Base-by-base conservation (phyloP, 306 rosid genomes). In the Corylus americana region DNA sequence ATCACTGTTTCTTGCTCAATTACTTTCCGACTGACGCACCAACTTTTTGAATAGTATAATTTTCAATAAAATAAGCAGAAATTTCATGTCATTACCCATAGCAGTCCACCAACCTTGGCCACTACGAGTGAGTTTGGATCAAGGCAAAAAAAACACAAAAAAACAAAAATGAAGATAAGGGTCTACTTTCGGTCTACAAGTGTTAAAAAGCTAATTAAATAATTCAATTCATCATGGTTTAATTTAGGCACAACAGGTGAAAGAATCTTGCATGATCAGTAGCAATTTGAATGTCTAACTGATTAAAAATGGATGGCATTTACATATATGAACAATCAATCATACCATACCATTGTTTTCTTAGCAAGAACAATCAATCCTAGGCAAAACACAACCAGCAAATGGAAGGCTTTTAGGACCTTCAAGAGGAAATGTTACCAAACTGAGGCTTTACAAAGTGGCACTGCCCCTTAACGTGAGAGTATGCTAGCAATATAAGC, bases 261-360 rank as follows among this genome's bases (percentile, higher is more conserved):
- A 31, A 31, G n/a, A n/a, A 13, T 12, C 20, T 58, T 18, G 27
- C 31, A 37, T 57, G n/a, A 67, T 9, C 48, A 54, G 11, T 47
- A 42, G 67, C 29, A 80, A 48, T 10, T 47, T 1, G 20, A 20
- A 37, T 20, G 17, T 5, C 8, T 8, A 14, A 20, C 27, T 25
- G 17, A 17, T 57, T 5, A 74, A 63, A n/a, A 39, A 62, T 39
- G 31, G 55, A 51, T 71, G 45, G 31, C 44, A 17, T 25, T 2
- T 72, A 35, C 37, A 51, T 73, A 31, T 18, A 48, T 47, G 16
- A 57, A 66, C 45, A 77, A 83, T 57, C 29, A 71, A 69, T 11
- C n/a, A 72, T 4, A 20, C 18, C 39, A 57, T 50, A 22, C 66
- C 71, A n/a, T 77, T 82, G 55, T 64, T 53, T 62, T 66, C 49